Base-by-base conservation (phyloP, 257 asterid species). In the Plectranthus barbatus region DNA sequence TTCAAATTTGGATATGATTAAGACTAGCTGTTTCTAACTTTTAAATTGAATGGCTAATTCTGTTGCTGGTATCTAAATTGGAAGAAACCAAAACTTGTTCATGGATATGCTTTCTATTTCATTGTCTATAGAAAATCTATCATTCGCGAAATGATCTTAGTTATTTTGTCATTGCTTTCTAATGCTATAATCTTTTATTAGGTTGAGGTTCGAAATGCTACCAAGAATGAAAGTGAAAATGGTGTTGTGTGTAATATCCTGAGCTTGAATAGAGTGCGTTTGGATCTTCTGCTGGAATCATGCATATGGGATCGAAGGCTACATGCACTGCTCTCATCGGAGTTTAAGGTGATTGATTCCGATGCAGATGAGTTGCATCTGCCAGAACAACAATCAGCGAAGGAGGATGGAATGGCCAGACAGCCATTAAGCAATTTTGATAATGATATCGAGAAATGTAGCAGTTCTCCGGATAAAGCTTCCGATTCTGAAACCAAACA, bases 291-390 rank as follows among this genome's bases (percentile, higher is more conserved):
- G 54, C 84, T 92, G 26, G 89, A 79, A 75, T 83, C 97, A 50
- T 73, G 74, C 66, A 62, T 86, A 71, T 92, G 98, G 98, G 95
- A 88, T 78, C 86, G 66, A 67, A 87, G 98, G 56, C 80, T 92
- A 39, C 85, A 76, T 65, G 79, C 83, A 60, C 71, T 91, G 57
- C 85, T 73, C 61, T 88, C 95, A 14, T 75, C 88, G 29, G 84
- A 76, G 46, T 72, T 78, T 50, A 64, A 61, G 63, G 78, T 60
- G 47, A 26, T 70, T 33, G 56, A 58, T 41, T 39, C 73, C 29
- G 77, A 72, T 66, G 46, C 74, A 11, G 49, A 49, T 21, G 76
- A 77, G 42, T 24, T 23, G 60, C 58, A 49, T 51, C 51, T 54
- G 26, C 42, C 41, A 19, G 62, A 60, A 34, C 70, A 60, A n/a